These are phyloP conservation scores for Ophidiomyces ophidiicola DNA, from an alignment of 2,329 filamentous ascomycete genomes.

Conservation along the genomic window DNA sequence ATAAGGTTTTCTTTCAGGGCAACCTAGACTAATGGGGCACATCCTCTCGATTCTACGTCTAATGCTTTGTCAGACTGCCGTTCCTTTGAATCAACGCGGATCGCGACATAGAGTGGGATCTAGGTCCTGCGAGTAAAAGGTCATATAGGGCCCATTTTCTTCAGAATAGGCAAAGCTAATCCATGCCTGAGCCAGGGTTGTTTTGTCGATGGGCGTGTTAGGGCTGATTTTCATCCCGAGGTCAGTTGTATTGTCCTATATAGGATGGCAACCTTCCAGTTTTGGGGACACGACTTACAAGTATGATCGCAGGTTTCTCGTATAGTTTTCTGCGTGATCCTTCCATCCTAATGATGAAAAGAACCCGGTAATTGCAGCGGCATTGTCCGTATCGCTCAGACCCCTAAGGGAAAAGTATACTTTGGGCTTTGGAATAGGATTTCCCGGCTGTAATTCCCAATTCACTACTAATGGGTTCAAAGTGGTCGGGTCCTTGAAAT, in stretches of 20 bases:
- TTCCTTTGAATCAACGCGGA: neutral
- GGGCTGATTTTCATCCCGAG: too few species aligned
- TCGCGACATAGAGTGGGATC: neutral
- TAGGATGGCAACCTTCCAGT: too few species aligned
- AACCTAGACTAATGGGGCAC: too few species aligned
- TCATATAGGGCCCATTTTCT: neutral
- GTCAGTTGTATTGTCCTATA: too few species aligned
- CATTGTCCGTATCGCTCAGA: neutral
- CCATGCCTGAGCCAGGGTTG: neutral
- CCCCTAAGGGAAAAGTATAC: neutral
- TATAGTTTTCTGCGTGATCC: neutral
- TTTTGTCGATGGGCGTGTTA: neutral
- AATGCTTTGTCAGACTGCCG: too few species aligned
- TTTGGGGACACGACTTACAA: neutral
- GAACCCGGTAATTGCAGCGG: neutral
- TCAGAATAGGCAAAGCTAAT: neutral
- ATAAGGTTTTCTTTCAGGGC: too few species aligned
- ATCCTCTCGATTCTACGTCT: too few species aligned
- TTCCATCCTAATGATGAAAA: neutral
- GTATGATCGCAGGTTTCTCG: neutral
- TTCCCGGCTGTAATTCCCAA: neutral
- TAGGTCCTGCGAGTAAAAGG: neutral
- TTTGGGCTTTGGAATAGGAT: neutral
- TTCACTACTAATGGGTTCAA: neutral
- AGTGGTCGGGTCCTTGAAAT: neutral